Base-by-base conservation (phyloP, 805 yeast genomes). In the Saturnispora sanitii region DNA sequence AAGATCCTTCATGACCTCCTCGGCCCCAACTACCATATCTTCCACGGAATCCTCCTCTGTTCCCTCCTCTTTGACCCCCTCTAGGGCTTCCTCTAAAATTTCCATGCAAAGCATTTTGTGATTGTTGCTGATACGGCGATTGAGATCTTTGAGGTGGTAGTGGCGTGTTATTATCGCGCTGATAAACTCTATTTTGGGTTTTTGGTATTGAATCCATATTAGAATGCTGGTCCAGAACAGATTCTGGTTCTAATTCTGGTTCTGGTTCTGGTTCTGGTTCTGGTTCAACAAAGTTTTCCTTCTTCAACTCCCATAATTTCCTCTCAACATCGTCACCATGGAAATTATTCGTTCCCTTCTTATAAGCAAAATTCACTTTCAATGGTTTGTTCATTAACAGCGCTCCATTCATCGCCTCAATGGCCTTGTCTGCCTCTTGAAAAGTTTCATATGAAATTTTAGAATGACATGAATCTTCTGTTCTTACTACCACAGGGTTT, bases 251-350 rank as follows among this genome's bases (percentile, higher is more conserved):
- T 16, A 19, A 19, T 30, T 30, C 20, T 30, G 12, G 33, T 19
- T 15, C 33, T 15, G 33, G 33, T 4, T 6, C 20, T 17, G 33
- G 19, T 17, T 30, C 33, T 6, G 18, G 8, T 16, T 15, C 20
- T 16, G 18, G 20, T 19, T 30, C 33, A 13, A 15, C 20, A 6
- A 5, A n/a, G 6, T 30, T 54, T 27, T 48, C 48, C 21, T 48
- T 45, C 8, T 58, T 59, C 41, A 53, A 52, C 27, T 49, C 50
- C 33, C 90, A 88, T 41, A 87, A 66, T 40, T 71, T 47, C 49
- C 96, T 67, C 55, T 88, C 96, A 0, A 77, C 75, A 29, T 68
- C 70, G 50, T 81, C 88, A n/a, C 96, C 96, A 51, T 84, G 94
- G 36, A 71, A 68, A 16, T 75, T 75, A 7, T 43, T 49, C 43